A percentile compares a stretch with the other conserved stretches of the same genome.
These are phyloP conservation scores for Ascocoryne sarcoides DNA, from an alignment of 2,329 filamentous ascomycete species.

Conservation along the genomic window DNA sequence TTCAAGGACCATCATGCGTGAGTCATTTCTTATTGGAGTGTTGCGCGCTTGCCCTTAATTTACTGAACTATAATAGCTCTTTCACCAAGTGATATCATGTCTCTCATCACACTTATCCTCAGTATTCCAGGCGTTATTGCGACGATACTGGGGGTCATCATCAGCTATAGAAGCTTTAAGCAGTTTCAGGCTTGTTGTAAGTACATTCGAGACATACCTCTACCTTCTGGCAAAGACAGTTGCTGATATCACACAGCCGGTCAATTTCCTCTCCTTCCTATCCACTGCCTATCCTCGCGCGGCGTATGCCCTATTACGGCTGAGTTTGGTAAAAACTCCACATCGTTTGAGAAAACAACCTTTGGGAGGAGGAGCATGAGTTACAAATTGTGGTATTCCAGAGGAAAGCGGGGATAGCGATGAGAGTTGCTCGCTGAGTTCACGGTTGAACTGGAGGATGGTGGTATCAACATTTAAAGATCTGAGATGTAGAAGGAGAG, in stretches of 20 bases:
- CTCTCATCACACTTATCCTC: conserved; percentile 11
- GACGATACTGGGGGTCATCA: conserved; percentile 9
- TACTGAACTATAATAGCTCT: conserved; percentile 6
- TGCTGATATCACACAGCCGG: conserved; percentile 3
- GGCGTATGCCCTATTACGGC: conserved; percentile 2
- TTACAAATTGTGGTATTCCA: conserved; percentile 3
- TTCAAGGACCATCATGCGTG: conserved; percentile 6
- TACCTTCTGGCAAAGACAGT: neutral
- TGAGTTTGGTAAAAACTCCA: neutral
- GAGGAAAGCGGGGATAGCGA: conserved; percentile 3
- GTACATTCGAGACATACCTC: conserved; percentile 4
- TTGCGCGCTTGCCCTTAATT: conserved; percentile 1
- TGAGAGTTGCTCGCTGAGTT: neutral
- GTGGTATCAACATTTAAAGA: neutral
- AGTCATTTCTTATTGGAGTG: conserved; percentile 2
- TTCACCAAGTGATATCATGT: conserved; percentile 9
- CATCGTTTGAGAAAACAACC: conserved; percentile 2
- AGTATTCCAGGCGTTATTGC: conserved; percentile 13
- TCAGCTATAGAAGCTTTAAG: conserved; percentile 13
- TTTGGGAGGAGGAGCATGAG: conserved; percentile 1
- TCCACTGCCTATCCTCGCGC: conserved; percentile 3
- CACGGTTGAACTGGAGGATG: neutral
- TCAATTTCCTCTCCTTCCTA: conserved; percentile 5
- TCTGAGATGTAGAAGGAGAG: neutral
- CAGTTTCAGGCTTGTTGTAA: conserved; percentile 8